Evolutionary conservation across 2,329 filamentous ascomycete species (phyloP).

Genomic region (Amesomyces nigricolor): DNA sequence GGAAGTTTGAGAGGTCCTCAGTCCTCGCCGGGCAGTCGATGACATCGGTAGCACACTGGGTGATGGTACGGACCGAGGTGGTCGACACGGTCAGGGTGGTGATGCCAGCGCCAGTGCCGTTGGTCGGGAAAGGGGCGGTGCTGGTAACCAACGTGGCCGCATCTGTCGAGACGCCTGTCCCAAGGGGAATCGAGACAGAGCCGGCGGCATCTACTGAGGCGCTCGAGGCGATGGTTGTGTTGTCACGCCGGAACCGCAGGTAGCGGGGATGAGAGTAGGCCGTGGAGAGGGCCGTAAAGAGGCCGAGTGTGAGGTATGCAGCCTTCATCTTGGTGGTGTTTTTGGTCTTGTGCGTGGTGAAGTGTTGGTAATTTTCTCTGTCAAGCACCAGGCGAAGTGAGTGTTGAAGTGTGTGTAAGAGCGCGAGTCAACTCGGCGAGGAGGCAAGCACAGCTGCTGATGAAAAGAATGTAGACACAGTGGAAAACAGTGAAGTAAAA

Average conservation of each 20-base stretch:
- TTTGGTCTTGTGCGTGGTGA: slow-evolving; percentile 13
- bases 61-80: slow-evolving; percentile 34
- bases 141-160: slow-evolving; percentile 11
- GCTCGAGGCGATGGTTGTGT: slow-evolving; percentile 19
- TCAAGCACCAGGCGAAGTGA: slow-evolving; percentile 13
- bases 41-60: slow-evolving; percentile 35
- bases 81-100: slow-evolving; percentile 38
- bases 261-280: slow-evolving; percentile 40
- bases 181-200: slow-evolving; percentile 4
- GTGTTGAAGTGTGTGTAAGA: slow-evolving; percentile 19
- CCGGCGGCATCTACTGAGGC: background rate
- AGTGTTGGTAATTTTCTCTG: slow-evolving; percentile 15
- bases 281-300: slow-evolving; percentile 39
- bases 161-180: slow-evolving; percentile 13
- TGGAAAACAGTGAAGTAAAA: slow-evolving; percentile 26
- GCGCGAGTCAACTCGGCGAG: slow-evolving; percentile 32
- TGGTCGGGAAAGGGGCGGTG: slow-evolving; percentile 16
- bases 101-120: slow-evolving; percentile 21
- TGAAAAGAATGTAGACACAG: slow-evolving; percentile 29
- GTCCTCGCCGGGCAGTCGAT: slow-evolving; percentile 37
- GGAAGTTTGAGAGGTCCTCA: slow-evolving; percentile 28
- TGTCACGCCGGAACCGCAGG: slow-evolving; percentile 28
- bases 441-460: slow-evolving; percentile 30
- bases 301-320: slow-evolving; percentile 37
- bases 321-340: slow-evolving; percentile 43